phyloP scores from a whole-genome alignment of 768 basidiomycete species.

The Epithele typhae region DNA sequence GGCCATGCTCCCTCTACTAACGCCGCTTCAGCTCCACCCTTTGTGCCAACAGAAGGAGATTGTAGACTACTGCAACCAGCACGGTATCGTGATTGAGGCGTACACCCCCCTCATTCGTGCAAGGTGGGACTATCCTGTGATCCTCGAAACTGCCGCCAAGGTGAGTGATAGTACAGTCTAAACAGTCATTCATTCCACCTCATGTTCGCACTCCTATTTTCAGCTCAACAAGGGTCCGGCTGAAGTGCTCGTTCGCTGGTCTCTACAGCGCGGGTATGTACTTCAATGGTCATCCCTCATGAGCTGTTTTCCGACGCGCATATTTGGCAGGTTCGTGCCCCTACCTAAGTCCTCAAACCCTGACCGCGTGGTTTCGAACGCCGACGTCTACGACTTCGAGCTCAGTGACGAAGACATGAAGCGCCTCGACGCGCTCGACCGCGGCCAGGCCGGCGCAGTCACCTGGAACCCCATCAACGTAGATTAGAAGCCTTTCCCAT shows the following conservation, averaged over 20 bases:
- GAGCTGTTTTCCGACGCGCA: too few species aligned
- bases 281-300: too few species aligned
- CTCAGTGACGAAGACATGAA: slow-evolving; percentile 40
- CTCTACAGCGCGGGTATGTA: slow-evolving; percentile 59
- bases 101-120: slow-evolving; percentile 64
- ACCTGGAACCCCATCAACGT: slow-evolving; percentile 82
- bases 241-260: slow-evolving; percentile 90
- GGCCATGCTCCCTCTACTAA: slow-evolving; percentile 20
- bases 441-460: slow-evolving; percentile 66
- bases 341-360: slow-evolving; percentile 46
- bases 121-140: slow-evolving; percentile 41
- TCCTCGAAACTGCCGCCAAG: slow-evolving; percentile 53
- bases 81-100: slow-evolving; percentile 37
- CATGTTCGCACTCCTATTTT: background rate
- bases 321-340: slow-evolving; percentile 42
- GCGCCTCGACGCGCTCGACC: slow-evolving; percentile 44
- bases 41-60: slow-evolving; percentile 79
- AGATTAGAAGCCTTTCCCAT: too few species aligned
- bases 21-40: slow-evolving; percentile 64
- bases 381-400: slow-evolving; percentile 44
- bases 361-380: slow-evolving; percentile 39
- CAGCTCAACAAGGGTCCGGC: slow-evolving; percentile 55
- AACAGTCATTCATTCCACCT: too few species aligned
- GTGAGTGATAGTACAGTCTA: too few species aligned
- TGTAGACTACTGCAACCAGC: slow-evolving; percentile 53